A percentile compares a stretch with the other conserved stretches of the same genome.
These are phyloP conservation scores for Berkeleyomyces basicola DNA, from an alignment of 2,329 filamentous ascomycete genomes.

Conservation along the genomic window DNA sequence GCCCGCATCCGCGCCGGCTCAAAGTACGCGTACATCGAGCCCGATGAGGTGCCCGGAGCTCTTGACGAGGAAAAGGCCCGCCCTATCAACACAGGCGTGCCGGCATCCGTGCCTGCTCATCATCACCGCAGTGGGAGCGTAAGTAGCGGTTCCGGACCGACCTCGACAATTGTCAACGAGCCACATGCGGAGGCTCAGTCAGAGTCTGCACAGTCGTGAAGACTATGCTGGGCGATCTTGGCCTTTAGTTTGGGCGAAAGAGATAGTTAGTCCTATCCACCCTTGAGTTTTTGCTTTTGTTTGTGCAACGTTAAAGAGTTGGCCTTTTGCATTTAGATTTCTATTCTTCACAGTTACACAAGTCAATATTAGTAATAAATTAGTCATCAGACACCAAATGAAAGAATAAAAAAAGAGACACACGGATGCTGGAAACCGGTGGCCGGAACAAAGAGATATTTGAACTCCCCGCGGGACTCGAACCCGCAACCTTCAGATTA, in stretches of 20 bases:
- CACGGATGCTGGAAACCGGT: too few relatives aligned
- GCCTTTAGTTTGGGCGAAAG: too few relatives aligned
- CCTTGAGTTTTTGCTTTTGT: too few relatives aligned
- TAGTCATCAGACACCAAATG: too few relatives aligned
- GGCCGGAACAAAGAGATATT: fast-evolving
- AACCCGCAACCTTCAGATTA: conserved; percentile 15
- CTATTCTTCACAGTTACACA: too few relatives aligned
- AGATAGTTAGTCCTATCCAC: too few relatives aligned
- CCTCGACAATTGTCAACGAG: conserved; percentile 11
- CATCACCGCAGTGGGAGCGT: conserved; percentile 4
- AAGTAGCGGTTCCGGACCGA: conserved; percentile 3
- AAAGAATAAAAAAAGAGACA: too few relatives aligned
- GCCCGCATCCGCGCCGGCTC: conserved; percentile 51
- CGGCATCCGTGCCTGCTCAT: not conserved
- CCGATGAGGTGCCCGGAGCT: conserved; percentile 25
- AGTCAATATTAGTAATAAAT: too few relatives aligned
- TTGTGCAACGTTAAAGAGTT: too few relatives aligned
- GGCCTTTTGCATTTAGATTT: too few relatives aligned
- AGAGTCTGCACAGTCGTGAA: too few relatives aligned
- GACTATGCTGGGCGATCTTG: too few relatives aligned
- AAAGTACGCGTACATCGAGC: conserved; percentile 56
- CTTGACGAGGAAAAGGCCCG: conserved; percentile 6
- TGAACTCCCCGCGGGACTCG: conserved; percentile 14
- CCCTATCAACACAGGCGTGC: not conserved
- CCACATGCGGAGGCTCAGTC: not conserved